A percentile compares a stretch with the other conserved stretches of the same genome.
Evolutionary conservation across 2,329 filamentous ascomycete genomes (phyloP).

Genomic region (Fusarium equiseti): DNA sequence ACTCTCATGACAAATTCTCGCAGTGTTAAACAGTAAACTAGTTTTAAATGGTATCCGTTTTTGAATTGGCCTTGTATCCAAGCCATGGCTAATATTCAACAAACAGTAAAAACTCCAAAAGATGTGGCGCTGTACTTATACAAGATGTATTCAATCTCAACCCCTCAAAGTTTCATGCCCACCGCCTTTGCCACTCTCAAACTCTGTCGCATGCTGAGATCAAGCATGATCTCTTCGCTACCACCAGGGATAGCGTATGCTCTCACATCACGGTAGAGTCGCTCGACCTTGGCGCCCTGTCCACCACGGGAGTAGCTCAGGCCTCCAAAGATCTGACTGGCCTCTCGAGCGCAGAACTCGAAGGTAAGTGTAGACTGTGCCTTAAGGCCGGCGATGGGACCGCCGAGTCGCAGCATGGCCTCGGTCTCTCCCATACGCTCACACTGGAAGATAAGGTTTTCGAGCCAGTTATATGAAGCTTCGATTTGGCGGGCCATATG

Average conservation of each 20-base stretch:
- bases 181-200: constrained; percentile 88
- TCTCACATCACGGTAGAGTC: constrained; percentile 92
- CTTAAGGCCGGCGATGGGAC: constrained; percentile 93
- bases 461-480: constrained; percentile 95
- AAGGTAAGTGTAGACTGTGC: constrained; percentile 94
- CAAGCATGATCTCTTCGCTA: constrained; percentile 98
- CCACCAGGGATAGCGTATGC: constrained; percentile 97
- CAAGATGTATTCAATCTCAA: constrained; percentile 9
- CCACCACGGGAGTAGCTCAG: constrained; percentile 92
- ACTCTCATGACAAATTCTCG: not conserved
- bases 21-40: not conserved
- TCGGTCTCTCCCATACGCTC: constrained; percentile 93
- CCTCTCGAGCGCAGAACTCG: constrained; percentile 97
- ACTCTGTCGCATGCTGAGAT: constrained; percentile 92
- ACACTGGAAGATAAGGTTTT: constrained; percentile 94
- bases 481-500: constrained; percentile 99
- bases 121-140: constrained; percentile 21
- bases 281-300: constrained; percentile 94
- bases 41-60: constrained; percentile 15
- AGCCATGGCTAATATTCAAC: constrained; percentile 2
- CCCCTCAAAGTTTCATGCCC: constrained; percentile 89
- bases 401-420: constrained; percentile 95
- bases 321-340: constrained; percentile 96
- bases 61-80: constrained; percentile 14
- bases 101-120: constrained; percentile 29